Conservation (phyloP, 805 yeast species). For the Ascoidea tarda region DNA sequence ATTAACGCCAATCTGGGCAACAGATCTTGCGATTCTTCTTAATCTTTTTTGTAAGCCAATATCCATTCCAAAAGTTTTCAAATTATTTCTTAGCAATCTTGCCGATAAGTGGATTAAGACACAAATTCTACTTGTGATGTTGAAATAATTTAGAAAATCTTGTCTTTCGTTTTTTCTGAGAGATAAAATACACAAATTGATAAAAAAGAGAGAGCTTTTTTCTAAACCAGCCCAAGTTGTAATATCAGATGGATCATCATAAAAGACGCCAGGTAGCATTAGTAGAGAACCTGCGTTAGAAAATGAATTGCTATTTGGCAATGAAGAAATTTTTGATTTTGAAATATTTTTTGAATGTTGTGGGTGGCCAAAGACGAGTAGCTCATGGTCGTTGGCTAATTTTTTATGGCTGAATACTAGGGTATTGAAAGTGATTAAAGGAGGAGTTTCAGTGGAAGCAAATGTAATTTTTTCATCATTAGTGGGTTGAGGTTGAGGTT, state of each 20-base stretch:
- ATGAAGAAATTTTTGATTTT: background rate
- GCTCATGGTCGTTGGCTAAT: background rate
- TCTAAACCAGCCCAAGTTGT: slow-evolving; percentile 43
- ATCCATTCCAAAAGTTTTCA: slow-evolving; percentile 31
- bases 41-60: slow-evolving; percentile 32
- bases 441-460: background rate
- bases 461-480: too few relatives aligned
- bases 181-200: slow-evolving; percentile 35
- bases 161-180: slow-evolving; percentile 34
- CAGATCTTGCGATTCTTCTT: slow-evolving; percentile 35
- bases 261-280: slow-evolving; percentile 31
- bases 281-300: background rate
- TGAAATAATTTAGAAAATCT: slow-evolving; percentile 38
- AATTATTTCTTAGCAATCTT: slow-evolving; percentile 37
- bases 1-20: slow-evolving; percentile 51
- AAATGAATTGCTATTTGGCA: slow-evolving; percentile 1
- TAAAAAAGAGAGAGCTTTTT: slow-evolving; percentile 30
- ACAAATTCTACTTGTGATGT: slow-evolving; percentile 36
- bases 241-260: slow-evolving; percentile 45
- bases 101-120: slow-evolving; percentile 39
- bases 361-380: background rate
- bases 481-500: too few relatives aligned
- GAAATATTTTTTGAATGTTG: background rate
- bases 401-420: background rate
- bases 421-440: background rate